Evolutionary conservation across 441 rosid species (phyloP).

Genomic region (Populus tomentosa): DNA sequence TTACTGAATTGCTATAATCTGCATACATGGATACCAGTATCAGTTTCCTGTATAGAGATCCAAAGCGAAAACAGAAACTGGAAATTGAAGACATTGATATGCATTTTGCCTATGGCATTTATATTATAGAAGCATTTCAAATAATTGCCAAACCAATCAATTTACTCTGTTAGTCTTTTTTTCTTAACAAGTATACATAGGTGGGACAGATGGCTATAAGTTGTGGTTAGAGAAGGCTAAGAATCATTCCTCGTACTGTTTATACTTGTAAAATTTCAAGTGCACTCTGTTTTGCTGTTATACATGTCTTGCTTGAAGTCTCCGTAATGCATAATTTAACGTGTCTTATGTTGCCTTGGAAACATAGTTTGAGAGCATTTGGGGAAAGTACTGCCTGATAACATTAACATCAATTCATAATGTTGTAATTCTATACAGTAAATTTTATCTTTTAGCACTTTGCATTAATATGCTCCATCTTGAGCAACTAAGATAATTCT

Average conservation of each 20-base stretch:
- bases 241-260: background rate
- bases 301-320: background rate
- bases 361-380: too few species aligned
- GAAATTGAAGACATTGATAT: background rate
- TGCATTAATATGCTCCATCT: too few species aligned
- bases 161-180: background rate
- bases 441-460: background rate
- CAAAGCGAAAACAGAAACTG: background rate
- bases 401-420: background rate
- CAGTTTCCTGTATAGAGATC: background rate
- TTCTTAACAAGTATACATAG: background rate
- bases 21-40: background rate
- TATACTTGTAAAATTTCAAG: background rate
- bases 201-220: background rate
- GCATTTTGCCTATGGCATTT: background rate
- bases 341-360: background rate
- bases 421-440: background rate
- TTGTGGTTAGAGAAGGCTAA: background rate
- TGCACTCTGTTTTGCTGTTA: background rate
- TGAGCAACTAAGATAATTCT: background rate
- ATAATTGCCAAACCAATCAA: background rate
- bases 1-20: background rate
- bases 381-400: too few species aligned
- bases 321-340: background rate
- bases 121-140: background rate